Percentiles rank a stretch among this genome's conserved stretches.
Conservation (phyloP, 306 rosid genomes). For the Rosa persica region DNA sequence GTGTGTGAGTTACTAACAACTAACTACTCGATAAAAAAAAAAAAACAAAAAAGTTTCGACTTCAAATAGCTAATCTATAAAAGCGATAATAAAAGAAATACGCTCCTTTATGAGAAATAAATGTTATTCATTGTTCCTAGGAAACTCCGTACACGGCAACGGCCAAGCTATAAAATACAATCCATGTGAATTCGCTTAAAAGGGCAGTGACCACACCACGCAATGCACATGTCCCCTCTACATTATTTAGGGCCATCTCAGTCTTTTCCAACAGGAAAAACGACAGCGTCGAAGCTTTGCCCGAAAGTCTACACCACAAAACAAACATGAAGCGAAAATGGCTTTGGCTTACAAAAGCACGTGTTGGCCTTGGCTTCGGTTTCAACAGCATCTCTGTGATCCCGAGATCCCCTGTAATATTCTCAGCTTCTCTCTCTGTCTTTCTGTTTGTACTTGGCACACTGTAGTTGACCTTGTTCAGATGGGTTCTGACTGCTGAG, state of each 20-base stretch:
- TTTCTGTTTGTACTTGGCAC: neutral
- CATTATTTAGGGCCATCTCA: neutral
- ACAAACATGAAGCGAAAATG: neutral
- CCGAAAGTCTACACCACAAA: slow-evolving; percentile 2
- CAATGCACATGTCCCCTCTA: neutral
- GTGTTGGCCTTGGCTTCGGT: neutral
- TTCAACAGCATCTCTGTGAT: neutral
- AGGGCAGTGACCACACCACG: neutral
- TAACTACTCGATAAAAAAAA: too few relatives aligned
- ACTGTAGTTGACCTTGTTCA: slow-evolving; percentile 10
- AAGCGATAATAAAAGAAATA: too few relatives aligned
- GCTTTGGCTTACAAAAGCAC: neutral
- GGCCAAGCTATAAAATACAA: neutral
- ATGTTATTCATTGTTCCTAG: neutral
- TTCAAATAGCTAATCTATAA: too few relatives aligned
- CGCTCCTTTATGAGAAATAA: too few relatives aligned
- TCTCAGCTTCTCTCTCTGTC: neutral
- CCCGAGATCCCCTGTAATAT: neutral
- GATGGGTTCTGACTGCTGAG: neutral
- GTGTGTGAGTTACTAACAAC: too few relatives aligned
- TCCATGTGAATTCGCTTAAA: neutral
- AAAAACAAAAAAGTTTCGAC: too few relatives aligned
- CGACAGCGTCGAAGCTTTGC: neutral
- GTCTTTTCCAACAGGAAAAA: neutral
- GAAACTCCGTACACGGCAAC: neutral